phyloP scores from a whole-genome alignment of 2,329 filamentous ascomycete genomes.

The Paracorniculantispora psalliotae region DNA sequence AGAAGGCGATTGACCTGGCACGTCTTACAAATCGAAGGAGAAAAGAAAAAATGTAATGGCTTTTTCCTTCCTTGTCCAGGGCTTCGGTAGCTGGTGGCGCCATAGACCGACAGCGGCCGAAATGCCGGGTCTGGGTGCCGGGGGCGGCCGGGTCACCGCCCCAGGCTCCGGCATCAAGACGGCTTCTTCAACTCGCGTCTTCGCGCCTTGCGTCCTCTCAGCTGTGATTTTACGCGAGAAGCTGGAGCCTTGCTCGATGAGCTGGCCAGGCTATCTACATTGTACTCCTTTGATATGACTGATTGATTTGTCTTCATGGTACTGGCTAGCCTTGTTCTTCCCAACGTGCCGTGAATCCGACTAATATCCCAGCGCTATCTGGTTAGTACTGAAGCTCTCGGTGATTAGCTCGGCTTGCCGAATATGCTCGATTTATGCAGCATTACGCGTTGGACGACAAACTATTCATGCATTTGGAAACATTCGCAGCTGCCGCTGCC shows the following conservation, averaged over 20 bases:
- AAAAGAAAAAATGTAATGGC: too few relatives aligned
- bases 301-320: background rate
- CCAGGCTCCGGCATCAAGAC: background rate
- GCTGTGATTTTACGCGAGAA: background rate
- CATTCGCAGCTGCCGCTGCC: background rate
- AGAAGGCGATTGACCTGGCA: background rate
- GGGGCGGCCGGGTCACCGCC: background rate
- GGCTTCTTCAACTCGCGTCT: background rate
- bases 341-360: background rate
- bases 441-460: background rate
- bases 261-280: background rate
- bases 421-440: background rate
- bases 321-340: background rate
- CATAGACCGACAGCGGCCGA: background rate
- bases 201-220: background rate
- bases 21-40: background rate
- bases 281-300: background rate
- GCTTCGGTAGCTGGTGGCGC: background rate
- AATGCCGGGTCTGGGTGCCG: background rate
- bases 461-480: background rate
- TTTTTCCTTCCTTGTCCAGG: too few relatives aligned
- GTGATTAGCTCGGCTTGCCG: constrained; percentile 3
- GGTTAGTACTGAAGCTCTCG: background rate
- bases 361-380: background rate
- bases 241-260: background rate